A percentile compares a stretch with the other conserved stretches of the same genome.
Conservation (phyloP, 2,329 filamentous ascomycete genomes). For the Stagonosporopsis vannaccii region DNA sequence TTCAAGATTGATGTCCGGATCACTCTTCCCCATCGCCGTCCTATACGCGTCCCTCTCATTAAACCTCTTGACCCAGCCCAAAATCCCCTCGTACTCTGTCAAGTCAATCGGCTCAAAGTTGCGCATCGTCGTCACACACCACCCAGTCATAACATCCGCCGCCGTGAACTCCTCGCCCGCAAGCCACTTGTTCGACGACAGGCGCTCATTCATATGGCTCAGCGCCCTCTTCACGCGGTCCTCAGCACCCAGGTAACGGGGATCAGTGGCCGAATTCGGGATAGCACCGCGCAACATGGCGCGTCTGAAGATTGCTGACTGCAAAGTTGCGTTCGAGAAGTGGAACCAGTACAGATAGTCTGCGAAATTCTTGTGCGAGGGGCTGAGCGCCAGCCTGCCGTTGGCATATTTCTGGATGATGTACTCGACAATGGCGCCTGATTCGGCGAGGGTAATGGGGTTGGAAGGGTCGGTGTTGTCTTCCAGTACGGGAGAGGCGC, state of each 20-base stretch:
- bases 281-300: conserved; percentile 41
- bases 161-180: conserved; percentile 68
- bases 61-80: conserved; percentile 40
- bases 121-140: conserved; percentile 67
- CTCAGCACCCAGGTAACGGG: conserved; percentile 47
- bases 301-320: conserved; percentile 46
- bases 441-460: conserved; percentile 64
- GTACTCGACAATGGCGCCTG: conserved; percentile 68
- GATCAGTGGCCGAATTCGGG: conserved; percentile 31
- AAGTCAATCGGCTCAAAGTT: conserved; percentile 56
- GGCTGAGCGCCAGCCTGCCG: conserved; percentile 58
- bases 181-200: conserved; percentile 61
- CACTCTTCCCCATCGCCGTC: conserved; percentile 64
- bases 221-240: conserved; percentile 52
- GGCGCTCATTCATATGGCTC: conserved; percentile 57
- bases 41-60: conserved; percentile 40
- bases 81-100: conserved; percentile 40
- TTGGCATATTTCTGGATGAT: conserved; percentile 60
- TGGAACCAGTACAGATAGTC: conserved; percentile 73
- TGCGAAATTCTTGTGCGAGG: conserved; percentile 59
- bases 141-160: conserved; percentile 71
- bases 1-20: conserved; percentile 54
- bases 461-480: conserved; percentile 56
- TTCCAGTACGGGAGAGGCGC: conserved; percentile 67
- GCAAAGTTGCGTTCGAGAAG: conserved; percentile 56